Percentiles rank a stretch among this genome's conserved stretches.
phyloP scores from a whole-genome alignment of 2,329 filamentous ascomycete genomes.

The Diaporthe citrichinensis region DNA sequence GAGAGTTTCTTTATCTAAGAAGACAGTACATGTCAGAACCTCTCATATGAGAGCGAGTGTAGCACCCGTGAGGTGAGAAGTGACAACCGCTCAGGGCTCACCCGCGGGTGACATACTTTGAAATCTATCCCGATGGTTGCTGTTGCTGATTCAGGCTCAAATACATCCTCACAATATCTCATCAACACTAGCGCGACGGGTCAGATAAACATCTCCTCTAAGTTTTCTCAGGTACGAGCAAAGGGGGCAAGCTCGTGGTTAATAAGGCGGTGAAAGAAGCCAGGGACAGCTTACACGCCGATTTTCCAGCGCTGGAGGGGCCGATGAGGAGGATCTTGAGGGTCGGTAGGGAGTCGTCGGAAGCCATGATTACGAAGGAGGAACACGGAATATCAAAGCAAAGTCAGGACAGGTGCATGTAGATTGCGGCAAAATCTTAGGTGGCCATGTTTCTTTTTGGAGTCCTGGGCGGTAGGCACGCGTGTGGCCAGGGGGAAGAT shows the following conservation, averaged over 20 bases:
- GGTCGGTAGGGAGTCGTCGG: slow-evolving; percentile 62
- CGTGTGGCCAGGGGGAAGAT: slow-evolving; percentile 2
- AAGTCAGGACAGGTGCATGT: neutral
- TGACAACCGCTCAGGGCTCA: neutral
- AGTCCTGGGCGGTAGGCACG: neutral
- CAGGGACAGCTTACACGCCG: slow-evolving; percentile 59
- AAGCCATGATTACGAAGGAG: slow-evolving; percentile 53
- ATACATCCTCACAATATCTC: slow-evolving; percentile 70
- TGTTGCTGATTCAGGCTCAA: slow-evolving; percentile 67
- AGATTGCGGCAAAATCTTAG: slow-evolving; percentile 3
- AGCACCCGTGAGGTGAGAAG: neutral
- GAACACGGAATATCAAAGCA: neutral
- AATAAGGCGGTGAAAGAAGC: slow-evolving; percentile 5
- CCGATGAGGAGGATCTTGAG: slow-evolving; percentile 70
- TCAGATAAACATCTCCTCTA: neutral
- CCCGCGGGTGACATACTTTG: slow-evolving; percentile 55
- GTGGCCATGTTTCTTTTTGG: neutral
- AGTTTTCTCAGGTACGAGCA: neutral
- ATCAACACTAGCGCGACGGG: slow-evolving; percentile 58
- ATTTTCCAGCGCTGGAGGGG: slow-evolving; percentile 69
- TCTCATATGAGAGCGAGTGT: neutral
- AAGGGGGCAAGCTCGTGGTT: neutral
- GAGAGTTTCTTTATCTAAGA: slow-evolving; percentile 65
- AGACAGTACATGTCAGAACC: slow-evolving; percentile 18
- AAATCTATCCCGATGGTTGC: slow-evolving; percentile 72